Evolutionary conservation across 768 basidiomycete species (phyloP).

Genomic region (Amylocystis lapponica): DNA sequence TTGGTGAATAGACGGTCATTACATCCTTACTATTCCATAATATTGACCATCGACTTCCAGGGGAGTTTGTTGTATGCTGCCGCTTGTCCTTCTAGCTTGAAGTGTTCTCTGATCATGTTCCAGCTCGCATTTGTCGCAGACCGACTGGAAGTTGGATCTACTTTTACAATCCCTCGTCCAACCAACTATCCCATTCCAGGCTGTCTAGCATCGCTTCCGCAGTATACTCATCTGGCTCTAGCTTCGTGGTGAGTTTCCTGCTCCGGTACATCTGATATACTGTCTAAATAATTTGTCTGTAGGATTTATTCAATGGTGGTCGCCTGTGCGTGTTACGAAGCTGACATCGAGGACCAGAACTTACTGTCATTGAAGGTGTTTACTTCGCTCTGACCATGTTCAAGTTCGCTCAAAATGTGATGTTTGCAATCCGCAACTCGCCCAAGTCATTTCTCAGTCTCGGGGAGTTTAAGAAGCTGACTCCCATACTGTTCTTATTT

Average conservation of each 20-base stretch:
- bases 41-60: not conserved
- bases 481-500: not conserved
- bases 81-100: not conserved
- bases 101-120: not conserved
- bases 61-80: not conserved
- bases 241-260: not conserved
- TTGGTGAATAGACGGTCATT: not conserved
- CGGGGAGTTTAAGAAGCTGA: not conserved
- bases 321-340: not conserved
- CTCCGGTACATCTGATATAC: not conserved
- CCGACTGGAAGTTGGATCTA: not conserved
- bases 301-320: not conserved
- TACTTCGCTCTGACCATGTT: not conserved
- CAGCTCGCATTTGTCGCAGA: not conserved
- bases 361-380: not conserved
- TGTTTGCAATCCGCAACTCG: not conserved
- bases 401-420: not conserved
- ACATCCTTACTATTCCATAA: not conserved
- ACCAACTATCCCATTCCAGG: not conserved
- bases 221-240: not conserved
- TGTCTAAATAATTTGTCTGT: not conserved
- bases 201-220: not conserved
- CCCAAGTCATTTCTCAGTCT: not conserved
- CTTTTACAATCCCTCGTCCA: not conserved
- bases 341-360: not conserved